These are phyloP conservation scores for Emergomyces orientalis DNA, from an alignment of 2,329 filamentous ascomycete genomes.

Conservation along the genomic window DNA sequence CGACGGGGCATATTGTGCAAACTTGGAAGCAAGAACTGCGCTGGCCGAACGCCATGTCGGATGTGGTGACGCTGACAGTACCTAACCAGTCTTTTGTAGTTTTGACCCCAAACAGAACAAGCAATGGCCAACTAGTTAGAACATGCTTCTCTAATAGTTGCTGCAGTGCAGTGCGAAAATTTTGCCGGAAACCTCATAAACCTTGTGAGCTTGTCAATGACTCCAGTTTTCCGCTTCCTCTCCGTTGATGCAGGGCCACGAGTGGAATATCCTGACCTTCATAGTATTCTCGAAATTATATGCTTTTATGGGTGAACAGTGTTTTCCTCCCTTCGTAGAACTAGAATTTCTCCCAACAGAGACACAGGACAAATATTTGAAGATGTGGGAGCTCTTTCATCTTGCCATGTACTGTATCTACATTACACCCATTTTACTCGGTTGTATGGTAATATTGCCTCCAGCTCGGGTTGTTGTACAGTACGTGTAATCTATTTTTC, in stretches of 20 bases:
- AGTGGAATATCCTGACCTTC: not conserved
- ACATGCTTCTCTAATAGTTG: not conserved
- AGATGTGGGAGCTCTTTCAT: not conserved
- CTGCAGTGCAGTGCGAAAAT: too few relatives aligned
- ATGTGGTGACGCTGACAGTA: not conserved
- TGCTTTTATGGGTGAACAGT: too few relatives aligned
- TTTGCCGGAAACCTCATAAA: not conserved
- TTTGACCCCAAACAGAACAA: not conserved
- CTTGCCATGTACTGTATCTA: not conserved
- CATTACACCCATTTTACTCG: too few relatives aligned
- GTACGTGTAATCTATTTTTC: not conserved
- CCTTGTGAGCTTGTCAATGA: not conserved
- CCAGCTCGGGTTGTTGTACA: too few relatives aligned
- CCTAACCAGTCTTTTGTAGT: not conserved
- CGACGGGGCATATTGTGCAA: not conserved
- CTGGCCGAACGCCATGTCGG: not conserved
- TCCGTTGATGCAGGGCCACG: not conserved
- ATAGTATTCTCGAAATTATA: not conserved
- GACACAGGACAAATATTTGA: not conserved
- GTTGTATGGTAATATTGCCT: too few relatives aligned
- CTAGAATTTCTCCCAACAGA: not conserved
- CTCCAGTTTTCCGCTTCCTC: not conserved
- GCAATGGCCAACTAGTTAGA: not conserved
- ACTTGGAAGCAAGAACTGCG: not conserved
- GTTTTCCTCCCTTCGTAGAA: not conserved